Base-by-base conservation (phyloP, 2,329 filamentous ascomycete genomes). In the Neurospora crassa region DNA sequence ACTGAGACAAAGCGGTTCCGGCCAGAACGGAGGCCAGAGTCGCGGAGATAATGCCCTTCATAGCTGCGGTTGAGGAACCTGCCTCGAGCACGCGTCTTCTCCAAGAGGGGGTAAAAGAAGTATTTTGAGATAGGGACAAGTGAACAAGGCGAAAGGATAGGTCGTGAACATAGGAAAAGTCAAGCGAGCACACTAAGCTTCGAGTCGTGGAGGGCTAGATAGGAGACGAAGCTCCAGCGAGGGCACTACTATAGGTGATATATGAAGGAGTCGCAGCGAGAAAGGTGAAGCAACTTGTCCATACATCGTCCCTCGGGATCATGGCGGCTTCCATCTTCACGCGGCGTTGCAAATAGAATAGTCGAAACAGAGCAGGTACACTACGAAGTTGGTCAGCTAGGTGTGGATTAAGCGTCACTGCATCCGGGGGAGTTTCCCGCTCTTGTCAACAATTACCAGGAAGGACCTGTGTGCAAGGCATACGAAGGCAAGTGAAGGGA, bases 1-100 rank as follows among this genome's bases (percentile, higher is more conserved):
- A 18, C 69, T 82, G 79, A 8, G 80, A 82, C 18, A 76, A 72
- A 42, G 74, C 71, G 43, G 74, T 73, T 24, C 74, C 71, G 34
- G 78, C 68, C 37, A 81, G 72, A 47, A 75, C 69, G 29, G 74
- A 69, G 37, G 79, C 67, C n/a, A 76, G 59, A 1, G 77, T 69
- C 16, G 74, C 59, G 11, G 76, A 70, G 24, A 77, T 68, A 68
- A 71, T 45, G 68, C 72, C 20, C 53, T 70, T 71, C 78, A 78
- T 79, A 67, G 68, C 69, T 43, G 20, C 43, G 68, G 34, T 24
- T 10, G 24, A 40, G n/a, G 29, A 41, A 18, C 53, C 53, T n/a
- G 53, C 53, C 53, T 37, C 53, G 16, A 63, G 53, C 16, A 5
- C 53, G 16, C 53, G 16, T 16, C 53, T 63, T 63, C 29, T 63